Percentiles rank a stretch among this genome's conserved stretches.
Conservation (phyloP, 1,139 yeast species). For the Suhomyces panamericanus region DNA sequence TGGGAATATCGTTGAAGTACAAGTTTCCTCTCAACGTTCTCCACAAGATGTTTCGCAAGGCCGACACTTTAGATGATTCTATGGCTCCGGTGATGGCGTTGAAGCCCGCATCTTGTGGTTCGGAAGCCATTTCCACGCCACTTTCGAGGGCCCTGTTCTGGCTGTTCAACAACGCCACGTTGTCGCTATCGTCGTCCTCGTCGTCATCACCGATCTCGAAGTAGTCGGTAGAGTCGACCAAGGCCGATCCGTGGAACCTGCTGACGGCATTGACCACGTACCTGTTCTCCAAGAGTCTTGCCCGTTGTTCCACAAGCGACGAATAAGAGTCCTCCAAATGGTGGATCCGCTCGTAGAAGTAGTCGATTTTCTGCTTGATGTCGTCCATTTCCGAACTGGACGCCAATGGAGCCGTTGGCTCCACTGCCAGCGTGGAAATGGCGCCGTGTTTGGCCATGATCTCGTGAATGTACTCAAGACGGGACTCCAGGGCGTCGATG, state of each 20-base stretch:
- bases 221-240: slow-evolving; percentile 8
- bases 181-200: slow-evolving; percentile 30
- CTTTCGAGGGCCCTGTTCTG: slow-evolving; percentile 30
- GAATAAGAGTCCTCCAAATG: slow-evolving; percentile 26
- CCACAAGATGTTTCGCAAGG: slow-evolving; percentile 55
- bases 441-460: slow-evolving; percentile 22
- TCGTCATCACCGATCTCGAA: slow-evolving; percentile 15
- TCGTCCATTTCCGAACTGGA: slow-evolving; percentile 22
- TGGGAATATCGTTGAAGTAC: slow-evolving; percentile 50
- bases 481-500: slow-evolving; percentile 33
- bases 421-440: slow-evolving; percentile 3
- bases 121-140: slow-evolving; percentile 14
- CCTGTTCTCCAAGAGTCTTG: slow-evolving; percentile 22
- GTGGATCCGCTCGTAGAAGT: slow-evolving; percentile 20
- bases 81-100: slow-evolving; percentile 54
- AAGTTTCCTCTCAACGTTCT: slow-evolving; percentile 56
- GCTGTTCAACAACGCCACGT: slow-evolving; percentile 34
- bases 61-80: slow-evolving; percentile 43
- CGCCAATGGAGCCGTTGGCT: slow-evolving; percentile 18
- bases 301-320: slow-evolving; percentile 17
- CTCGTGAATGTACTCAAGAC: slow-evolving; percentile 27
- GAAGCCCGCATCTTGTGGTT: slow-evolving; percentile 50
- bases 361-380: slow-evolving; percentile 16
- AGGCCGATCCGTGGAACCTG: slow-evolving; percentile 18
- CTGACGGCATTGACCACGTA: slow-evolving; percentile 21